Percentiles rank a stretch among this genome's conserved stretches.
These are phyloP conservation scores for Podila horticola DNA, from an alignment of 192 early-diverging fungal species.

Conservation along the genomic window DNA sequence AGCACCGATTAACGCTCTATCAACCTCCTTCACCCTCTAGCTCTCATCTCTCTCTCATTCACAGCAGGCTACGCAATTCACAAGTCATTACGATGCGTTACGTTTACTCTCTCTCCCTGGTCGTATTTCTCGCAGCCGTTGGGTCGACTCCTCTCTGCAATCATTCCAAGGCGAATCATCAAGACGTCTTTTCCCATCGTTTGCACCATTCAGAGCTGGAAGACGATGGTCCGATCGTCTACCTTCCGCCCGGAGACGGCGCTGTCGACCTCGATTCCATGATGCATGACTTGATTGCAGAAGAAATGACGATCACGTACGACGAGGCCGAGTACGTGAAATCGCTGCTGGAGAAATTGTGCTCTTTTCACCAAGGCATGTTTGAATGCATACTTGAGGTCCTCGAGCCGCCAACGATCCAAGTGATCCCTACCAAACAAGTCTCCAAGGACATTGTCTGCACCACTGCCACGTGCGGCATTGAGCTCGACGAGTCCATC, in stretches of 20 bases:
- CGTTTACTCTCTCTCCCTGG: too few species aligned
- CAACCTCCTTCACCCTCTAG: too few species aligned
- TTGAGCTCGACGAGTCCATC: background rate
- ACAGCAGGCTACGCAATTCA: too few species aligned
- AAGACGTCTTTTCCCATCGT: conserved; percentile 4
- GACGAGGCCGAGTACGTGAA: background rate
- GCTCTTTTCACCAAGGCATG: background rate
- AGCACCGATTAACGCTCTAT: too few species aligned
- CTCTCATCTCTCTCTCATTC: too few species aligned
- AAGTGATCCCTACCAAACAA: background rate
- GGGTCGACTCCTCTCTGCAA: too few species aligned
- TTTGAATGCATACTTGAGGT: background rate
- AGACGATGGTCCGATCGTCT: background rate
- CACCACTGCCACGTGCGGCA: background rate
- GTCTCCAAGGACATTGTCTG: conserved; percentile 2
- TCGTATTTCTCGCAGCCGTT: too few species aligned
- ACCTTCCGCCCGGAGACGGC: background rate
- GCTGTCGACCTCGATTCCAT: background rate
- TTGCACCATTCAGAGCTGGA: background rate
- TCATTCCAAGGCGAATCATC: too few species aligned
- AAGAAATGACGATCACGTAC: background rate
- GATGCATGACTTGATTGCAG: background rate
- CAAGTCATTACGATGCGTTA: too few species aligned
- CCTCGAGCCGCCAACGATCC: background rate
- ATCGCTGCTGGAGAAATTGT: background rate